Evolutionary conservation across 495 filamentous ascomycete genomes (phyloP).

Genomic region (Parmelia sp.): DNA sequence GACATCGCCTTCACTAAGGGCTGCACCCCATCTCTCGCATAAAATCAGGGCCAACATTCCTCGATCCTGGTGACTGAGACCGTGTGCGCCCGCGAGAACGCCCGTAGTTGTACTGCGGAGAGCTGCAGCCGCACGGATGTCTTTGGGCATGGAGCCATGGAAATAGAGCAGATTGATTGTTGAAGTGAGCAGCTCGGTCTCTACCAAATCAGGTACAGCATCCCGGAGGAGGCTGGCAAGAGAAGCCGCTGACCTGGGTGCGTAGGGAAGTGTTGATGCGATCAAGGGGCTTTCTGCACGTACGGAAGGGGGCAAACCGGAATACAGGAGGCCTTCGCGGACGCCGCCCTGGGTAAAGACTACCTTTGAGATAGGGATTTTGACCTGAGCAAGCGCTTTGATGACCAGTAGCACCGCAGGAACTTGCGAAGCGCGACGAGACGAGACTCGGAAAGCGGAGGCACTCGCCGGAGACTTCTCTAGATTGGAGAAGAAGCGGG

Average conservation of each 20-base stretch:
- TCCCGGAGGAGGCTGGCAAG: slow-evolving; percentile 40
- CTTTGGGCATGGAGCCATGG: slow-evolving; percentile 46
- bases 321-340: slow-evolving; percentile 72
- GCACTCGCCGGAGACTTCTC: slow-evolving; percentile 31
- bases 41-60: slow-evolving; percentile 66
- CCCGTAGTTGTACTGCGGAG: slow-evolving; percentile 68
- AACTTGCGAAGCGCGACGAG: slow-evolving; percentile 71
- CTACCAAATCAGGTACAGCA: slow-evolving; percentile 34
- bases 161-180: slow-evolving; percentile 46
- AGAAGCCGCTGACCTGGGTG: slow-evolving; percentile 36
- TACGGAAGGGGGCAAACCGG: slow-evolving; percentile 51
- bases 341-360: slow-evolving; percentile 84
- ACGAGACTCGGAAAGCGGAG: slow-evolving; percentile 72
- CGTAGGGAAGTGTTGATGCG: slow-evolving; percentile 50
- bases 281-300: slow-evolving; percentile 60
- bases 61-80: slow-evolving; percentile 64
- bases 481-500: slow-evolving; percentile 49
- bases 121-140: slow-evolving; percentile 55
- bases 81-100: slow-evolving; percentile 57
- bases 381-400: slow-evolving; percentile 57
- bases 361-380: slow-evolving; percentile 52
- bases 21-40: slow-evolving; percentile 69
- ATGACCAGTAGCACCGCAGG: slow-evolving; percentile 78
- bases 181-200: slow-evolving; percentile 30
- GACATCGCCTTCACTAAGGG: slow-evolving; percentile 50